Evolutionary conservation across 495 filamentous ascomycete genomes (phyloP).

Genomic region (Aspergillus funiculosus): DNA sequence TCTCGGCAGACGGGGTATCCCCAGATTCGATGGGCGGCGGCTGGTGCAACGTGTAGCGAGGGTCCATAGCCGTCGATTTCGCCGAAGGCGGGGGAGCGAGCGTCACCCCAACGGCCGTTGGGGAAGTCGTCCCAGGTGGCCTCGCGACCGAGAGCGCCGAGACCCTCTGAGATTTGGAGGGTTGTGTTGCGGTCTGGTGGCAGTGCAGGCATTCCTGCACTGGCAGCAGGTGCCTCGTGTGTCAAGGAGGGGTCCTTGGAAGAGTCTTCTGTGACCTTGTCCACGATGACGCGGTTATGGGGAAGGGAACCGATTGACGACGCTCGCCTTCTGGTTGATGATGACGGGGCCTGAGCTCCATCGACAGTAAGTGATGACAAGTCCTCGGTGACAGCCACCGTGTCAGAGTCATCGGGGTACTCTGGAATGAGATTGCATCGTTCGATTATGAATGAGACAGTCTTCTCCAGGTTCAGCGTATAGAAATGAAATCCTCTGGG

Average conservation of each 20-base stretch:
- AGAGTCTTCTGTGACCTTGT: constrained; percentile 35
- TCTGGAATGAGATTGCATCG: constrained; percentile 73
- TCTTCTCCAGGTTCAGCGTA: constrained; percentile 93
- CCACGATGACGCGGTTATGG: constrained; percentile 78
- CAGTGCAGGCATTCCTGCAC: constrained; percentile 35
- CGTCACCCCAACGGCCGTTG: constrained; percentile 95
- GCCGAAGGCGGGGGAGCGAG: constrained; percentile 82
- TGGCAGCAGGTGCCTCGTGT: constrained; percentile 53
- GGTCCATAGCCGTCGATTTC: constrained; percentile 96
- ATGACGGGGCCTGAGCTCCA: constrained; percentile 26
- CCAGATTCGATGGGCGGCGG: constrained; percentile 78
- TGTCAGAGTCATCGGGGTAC: constrained; percentile 44
- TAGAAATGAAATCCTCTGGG: constrained; percentile 93
- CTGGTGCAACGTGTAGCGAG: constrained; percentile 71
- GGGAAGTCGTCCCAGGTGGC: constrained; percentile 99
- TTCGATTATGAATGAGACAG: constrained; percentile 88
- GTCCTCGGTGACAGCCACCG: constrained; percentile 36
- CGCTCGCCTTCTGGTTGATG: constrained; percentile 35
- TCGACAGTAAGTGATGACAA: constrained; percentile 26
- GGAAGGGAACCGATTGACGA: constrained; percentile 55
- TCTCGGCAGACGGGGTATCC: constrained; percentile 59
- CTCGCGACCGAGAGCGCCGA: constrained; percentile 84
- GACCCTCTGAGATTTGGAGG: constrained; percentile 85
- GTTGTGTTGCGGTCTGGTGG: constrained; percentile 64
- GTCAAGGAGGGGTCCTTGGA: constrained; percentile 34